Conservation (phyloP, 164 flowering plant genomes). For the Annona cherimola region DNA sequence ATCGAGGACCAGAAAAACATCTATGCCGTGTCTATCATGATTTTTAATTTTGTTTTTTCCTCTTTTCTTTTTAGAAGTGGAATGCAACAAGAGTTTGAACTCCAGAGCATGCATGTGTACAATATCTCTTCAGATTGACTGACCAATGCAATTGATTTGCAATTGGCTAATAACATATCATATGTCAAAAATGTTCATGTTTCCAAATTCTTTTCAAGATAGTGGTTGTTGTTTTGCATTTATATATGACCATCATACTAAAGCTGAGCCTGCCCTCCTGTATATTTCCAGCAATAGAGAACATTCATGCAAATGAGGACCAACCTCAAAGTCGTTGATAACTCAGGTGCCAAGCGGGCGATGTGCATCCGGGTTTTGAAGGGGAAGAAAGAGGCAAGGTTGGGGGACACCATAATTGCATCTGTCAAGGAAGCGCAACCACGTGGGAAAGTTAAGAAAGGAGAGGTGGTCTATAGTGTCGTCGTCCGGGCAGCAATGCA, state of each 20-base stretch:
- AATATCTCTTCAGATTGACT: too few relatives aligned
- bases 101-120: too few relatives aligned
- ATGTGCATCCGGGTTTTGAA: slow-evolving; percentile 82
- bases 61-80: not conserved
- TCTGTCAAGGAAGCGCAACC: slow-evolving; percentile 89
- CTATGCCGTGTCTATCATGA: too few relatives aligned
- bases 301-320: slow-evolving; percentile 94
- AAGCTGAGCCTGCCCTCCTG: not conserved
- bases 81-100: too few relatives aligned
- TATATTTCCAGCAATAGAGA: slow-evolving; percentile 47
- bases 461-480: slow-evolving; percentile 66
- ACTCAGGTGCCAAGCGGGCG: slow-evolving; percentile 77
- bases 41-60: not conserved
- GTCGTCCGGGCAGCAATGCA: slow-evolving; percentile 97
- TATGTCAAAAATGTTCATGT: not conserved
- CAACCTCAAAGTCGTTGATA: slow-evolving; percentile 84
- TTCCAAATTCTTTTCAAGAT: not conserved
- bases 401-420: slow-evolving; percentile 83
- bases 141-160: too few relatives aligned
- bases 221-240: not conserved
- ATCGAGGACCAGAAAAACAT: too few relatives aligned
- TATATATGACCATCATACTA: not conserved
- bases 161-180: not conserved
- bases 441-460: slow-evolving; percentile 72
- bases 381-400: slow-evolving; percentile 78